Percentiles rank a stretch among this genome's conserved stretches.
Conservation (phyloP, 352 stramenopile genomes). For the Phytophthora idaei region DNA sequence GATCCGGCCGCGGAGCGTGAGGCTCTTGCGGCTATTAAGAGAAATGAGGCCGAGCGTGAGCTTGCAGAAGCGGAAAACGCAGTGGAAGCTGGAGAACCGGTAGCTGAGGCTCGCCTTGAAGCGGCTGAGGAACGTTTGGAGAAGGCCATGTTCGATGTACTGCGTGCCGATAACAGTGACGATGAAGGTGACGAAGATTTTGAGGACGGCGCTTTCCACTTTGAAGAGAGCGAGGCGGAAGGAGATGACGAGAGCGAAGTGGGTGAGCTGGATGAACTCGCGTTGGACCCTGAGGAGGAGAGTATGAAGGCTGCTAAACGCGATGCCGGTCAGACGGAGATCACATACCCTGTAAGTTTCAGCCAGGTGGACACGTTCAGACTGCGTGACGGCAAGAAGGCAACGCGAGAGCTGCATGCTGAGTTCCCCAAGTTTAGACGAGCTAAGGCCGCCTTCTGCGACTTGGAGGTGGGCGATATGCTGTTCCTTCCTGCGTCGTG, state of each 20-base stretch:
- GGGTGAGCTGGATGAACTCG: conserved; percentile 58
- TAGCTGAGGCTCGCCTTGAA: conserved; percentile 54
- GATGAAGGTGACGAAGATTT: conserved; percentile 56
- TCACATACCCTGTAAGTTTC: conserved; percentile 80
- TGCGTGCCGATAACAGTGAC: conserved; percentile 66
- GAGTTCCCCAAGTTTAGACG: conserved; percentile 68
- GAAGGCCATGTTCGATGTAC: conserved; percentile 74
- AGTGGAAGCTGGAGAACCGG: conserved; percentile 48
- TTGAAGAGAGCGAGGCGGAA: conserved; percentile 70
- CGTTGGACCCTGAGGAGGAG: conserved; percentile 48
- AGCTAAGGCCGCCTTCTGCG: conserved; percentile 68
- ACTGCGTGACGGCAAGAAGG: conserved; percentile 39
- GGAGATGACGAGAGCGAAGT: conserved; percentile 51
- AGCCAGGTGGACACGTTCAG: conserved; percentile 68
- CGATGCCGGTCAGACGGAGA: conserved; percentile 47
- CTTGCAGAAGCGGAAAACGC: conserved; percentile 63
- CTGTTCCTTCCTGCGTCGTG: conserved; percentile 97
- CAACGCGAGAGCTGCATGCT: conserved; percentile 35
- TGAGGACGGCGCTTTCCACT: conserved; percentile 49
- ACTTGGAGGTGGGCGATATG: conserved; percentile 93
- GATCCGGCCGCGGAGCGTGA: conserved; percentile 64
- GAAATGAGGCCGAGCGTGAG: conserved; percentile 65
- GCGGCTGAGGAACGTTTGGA: conserved; percentile 69
- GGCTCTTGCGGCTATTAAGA: conserved; percentile 65
- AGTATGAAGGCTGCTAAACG: conserved; percentile 33